Base-by-base conservation (phyloP, 352 stramenopile genomes). In the Globisporangium splendens region DNA sequence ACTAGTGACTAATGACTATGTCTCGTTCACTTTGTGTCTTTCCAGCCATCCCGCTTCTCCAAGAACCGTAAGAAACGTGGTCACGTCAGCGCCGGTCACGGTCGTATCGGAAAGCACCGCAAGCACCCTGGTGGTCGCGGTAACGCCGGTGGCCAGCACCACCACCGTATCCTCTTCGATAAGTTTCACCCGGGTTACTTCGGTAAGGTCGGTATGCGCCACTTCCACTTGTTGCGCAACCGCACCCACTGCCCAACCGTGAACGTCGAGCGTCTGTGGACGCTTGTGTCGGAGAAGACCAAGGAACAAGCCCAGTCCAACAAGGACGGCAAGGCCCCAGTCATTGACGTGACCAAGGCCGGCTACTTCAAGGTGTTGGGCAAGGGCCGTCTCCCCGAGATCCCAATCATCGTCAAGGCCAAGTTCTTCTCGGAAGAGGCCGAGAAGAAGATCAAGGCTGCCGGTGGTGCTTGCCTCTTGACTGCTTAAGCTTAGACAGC, bases 161-260 rank as follows among this genome's bases (percentile, higher is more conserved):
- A 99, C 84, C 97, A 99, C 90, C 94, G 98, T 69, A 99, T 98
- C 83, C 88, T 99, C 48, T 98, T 99, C 73, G 98, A 99, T 91
- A 99, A 99, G 88, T 99, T 98, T 79, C 97, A 99, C 77, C 97
- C 98, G 79, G 98, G 98, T 97, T 99, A 99, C 90, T 99, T 99
- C 72, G 98, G 98, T 94, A 99, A 99, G 89, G 97, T 99, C 63
- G 98, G 98, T 96, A 99, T 99, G 97, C 93, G 98, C 70, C 97
- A 98, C 58, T 99, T 99, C 82, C 98, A 99, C 75, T 46, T 98
- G 54, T 84, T 99, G 64, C 88, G 87, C 61, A 99, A 99, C 86
- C 83, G 96, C 56, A 83, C 85, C 60, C 98, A 98, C 90, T 99
- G 95, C 78, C 96, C 97, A 46, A 99, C 96, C 31, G 86, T 99